A percentile compares a stretch with the other conserved stretches of the same genome.
These are phyloP conservation scores for Rhynchospora pubera DNA, from an alignment of 176 grass and related monocot genomes.

Conservation along the genomic window DNA sequence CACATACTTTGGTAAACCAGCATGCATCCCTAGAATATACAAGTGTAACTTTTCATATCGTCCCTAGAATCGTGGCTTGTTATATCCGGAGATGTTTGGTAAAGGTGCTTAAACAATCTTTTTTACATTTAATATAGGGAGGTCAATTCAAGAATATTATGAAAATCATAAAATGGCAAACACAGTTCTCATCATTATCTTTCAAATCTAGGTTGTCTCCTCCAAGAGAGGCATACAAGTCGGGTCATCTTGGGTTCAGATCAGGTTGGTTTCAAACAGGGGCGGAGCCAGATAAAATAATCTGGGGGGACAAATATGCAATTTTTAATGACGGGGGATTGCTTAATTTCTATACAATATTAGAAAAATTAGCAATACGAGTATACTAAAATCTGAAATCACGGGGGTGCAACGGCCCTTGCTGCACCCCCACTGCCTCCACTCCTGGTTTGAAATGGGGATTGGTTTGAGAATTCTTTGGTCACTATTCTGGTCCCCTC, in stretches of 20 bases:
- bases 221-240: not conserved
- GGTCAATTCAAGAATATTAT: not conserved
- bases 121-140: not conserved
- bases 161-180: not conserved
- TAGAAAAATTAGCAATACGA: too few relatives aligned
- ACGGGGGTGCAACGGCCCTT: too few relatives aligned
- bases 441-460: not conserved
- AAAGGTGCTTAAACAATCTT: not conserved
- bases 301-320: too few relatives aligned
- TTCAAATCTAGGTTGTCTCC: not conserved
- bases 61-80: not conserved
- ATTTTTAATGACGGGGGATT: too few relatives aligned
- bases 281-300: too few relatives aligned
- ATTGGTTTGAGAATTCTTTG: not conserved
- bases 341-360: too few relatives aligned
- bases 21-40: constrained; percentile 68
- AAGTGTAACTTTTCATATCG: constrained; percentile 12
- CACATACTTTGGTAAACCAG: constrained; percentile 81
- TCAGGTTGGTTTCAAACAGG: not conserved
- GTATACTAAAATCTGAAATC: too few relatives aligned
- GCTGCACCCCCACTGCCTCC: too few relatives aligned
- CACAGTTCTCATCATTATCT: not conserved
- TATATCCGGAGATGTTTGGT: not conserved
- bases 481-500: not conserved
- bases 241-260: not conserved